phyloP scores from a whole-genome alignment of 768 basidiomycete species.

The Podaxis rugospora region DNA sequence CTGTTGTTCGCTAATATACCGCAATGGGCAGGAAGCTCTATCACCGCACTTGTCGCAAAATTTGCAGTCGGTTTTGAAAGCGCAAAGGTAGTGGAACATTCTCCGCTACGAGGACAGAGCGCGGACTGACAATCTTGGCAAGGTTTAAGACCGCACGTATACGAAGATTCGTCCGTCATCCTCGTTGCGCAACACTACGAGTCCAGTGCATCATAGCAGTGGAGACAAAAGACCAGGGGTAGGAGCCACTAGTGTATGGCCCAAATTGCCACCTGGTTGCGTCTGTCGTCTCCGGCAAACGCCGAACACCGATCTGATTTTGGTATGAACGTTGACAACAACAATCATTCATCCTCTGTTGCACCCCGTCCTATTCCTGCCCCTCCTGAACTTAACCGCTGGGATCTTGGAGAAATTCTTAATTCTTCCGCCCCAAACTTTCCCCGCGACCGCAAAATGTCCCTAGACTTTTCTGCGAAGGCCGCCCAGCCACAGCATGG shows the following conservation, averaged over 20 bases:
- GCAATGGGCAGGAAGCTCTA: not conserved
- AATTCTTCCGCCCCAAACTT: conserved; percentile 22
- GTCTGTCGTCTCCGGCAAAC: conserved; percentile 20
- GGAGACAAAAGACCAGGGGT: not conserved
- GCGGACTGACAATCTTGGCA: not conserved
- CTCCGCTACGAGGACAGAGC: not conserved
- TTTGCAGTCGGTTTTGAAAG: not conserved
- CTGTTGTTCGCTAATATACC: not conserved
- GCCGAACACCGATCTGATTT: conserved; percentile 50
- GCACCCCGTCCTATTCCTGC: conserved; percentile 31
- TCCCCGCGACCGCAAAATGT: conserved; percentile 36
- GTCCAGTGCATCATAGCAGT: not conserved
- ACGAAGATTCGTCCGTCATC: not conserved
- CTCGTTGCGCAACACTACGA: not conserved
- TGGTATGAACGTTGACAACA: conserved; percentile 28
- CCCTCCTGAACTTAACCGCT: conserved; percentile 30
- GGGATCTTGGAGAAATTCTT: conserved; percentile 43
- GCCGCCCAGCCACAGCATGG: conserved; percentile 38
- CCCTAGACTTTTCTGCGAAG: conserved; percentile 50
- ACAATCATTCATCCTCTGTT: conserved; percentile 19
- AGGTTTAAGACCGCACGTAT: not conserved
- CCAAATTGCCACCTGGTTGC: conserved; percentile 5
- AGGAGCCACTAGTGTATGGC: conserved; percentile 1
- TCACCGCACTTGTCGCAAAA: conserved; percentile 2
- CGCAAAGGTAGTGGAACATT: not conserved